Base-by-base conservation (phyloP, 768 basidiomycete genomes). In the Macrolepiota dolichaula region DNA sequence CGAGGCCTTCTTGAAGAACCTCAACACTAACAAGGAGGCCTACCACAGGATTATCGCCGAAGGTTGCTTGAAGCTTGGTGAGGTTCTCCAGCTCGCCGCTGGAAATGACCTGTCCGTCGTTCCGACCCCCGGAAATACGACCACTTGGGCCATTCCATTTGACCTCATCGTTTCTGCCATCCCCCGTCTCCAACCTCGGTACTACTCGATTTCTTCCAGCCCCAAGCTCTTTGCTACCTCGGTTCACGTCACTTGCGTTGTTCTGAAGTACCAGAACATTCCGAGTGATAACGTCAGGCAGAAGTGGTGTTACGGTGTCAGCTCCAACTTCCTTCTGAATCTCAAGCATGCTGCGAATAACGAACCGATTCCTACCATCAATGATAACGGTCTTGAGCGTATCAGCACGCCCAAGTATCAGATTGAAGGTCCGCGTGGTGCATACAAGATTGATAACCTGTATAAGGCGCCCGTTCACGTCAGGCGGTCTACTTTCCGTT, bases 181-280 rank as follows among this genome's bases (percentile, higher is more conserved):
- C 62, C 86, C 94, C 40, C 94, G 97, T 65, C 84, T 99, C 19
- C 96, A 98, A 72, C 95, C 97, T 36, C 90, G 97, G 59, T 99
- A 92, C 79, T 99, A 96, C 75, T 99, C 97, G 36, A 98, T 99
- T 73, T 98, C 97, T 9, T 98, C 96, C 19, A 94, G 92, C 64
- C 95, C 97, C 46, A 98, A 98, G 73, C 78, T 98, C 10, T 72
- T 94, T 73, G 85, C 96, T n/a, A 86, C 83, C 62, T 79, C 89
- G 7, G 94, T 99, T 66, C 97, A 99, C 73, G 88, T 95, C 67
- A 99, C 97, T 15, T 91, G 85, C 57, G 97, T 99, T 55, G 94
- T 98, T 10, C 87, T 98, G 71, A 94, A 95, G 72, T 98, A 96
- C 74, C 80, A 96, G 72, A 88, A 89, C 27, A 68, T 85, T 12